Evolutionary conservation across 129 eudicot genomes (phyloP).

Genomic region (Apium graveolens): DNA sequence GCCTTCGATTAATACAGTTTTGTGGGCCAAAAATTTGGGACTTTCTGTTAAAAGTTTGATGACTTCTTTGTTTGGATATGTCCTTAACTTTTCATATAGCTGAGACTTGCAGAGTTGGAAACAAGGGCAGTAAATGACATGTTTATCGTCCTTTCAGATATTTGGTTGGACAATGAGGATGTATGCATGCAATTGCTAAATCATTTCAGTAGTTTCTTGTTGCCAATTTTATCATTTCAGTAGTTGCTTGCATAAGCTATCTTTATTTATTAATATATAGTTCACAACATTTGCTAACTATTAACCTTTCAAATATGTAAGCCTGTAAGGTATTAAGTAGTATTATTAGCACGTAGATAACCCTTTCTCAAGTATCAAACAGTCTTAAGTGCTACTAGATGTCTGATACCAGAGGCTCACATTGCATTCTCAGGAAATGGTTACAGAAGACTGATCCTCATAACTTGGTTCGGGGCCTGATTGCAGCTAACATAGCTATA

Average conservation of each 20-base stretch:
- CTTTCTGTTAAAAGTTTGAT: background rate
- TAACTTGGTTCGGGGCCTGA: conserved; percentile 48
- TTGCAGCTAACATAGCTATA: conserved; percentile 63
- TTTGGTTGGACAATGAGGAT: conserved; percentile 84
- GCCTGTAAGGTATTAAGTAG: too few species aligned
- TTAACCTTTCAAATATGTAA: too few species aligned
- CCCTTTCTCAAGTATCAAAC: too few species aligned
- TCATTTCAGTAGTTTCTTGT: background rate
- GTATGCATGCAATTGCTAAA: conserved; percentile 26
- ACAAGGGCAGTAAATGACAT: conserved; percentile 79
- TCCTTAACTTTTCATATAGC: conserved; percentile 42
- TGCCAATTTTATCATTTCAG: background rate
- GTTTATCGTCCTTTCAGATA: conserved; percentile 84
- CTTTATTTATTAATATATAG: too few species aligned
- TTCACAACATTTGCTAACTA: too few species aligned
- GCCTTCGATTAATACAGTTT: background rate
- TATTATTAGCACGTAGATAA: too few species aligned
- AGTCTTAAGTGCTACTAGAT: too few species aligned
- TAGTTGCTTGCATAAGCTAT: too few species aligned
- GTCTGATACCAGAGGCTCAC: too few species aligned
- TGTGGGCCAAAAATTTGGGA: background rate
- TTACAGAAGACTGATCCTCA: conserved; percentile 45
- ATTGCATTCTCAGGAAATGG: conserved; percentile 46
- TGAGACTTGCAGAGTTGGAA: conserved; percentile 69
- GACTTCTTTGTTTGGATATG: conserved; percentile 11